Evolutionary conservation across 2,329 filamentous ascomycete genomes (phyloP).

Genomic region (Coniochaeta sp.): DNA sequence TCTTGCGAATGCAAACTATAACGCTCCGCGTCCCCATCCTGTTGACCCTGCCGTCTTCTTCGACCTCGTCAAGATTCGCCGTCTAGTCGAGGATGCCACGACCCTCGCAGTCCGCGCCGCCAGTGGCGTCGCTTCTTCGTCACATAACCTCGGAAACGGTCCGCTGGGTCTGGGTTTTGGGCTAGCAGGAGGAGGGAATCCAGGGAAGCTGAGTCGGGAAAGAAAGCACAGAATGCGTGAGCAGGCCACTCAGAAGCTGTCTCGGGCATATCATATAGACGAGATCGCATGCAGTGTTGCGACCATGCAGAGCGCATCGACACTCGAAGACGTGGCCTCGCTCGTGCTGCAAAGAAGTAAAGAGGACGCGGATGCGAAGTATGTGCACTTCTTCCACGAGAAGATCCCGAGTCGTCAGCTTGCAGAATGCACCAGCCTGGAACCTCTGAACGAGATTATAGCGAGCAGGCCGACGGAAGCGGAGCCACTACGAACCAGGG

Average conservation of each 20-base stretch:
- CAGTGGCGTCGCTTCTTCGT: slow-evolving; percentile 61
- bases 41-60: slow-evolving; percentile 77
- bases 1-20: slow-evolving; percentile 73
- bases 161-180: slow-evolving; percentile 48
- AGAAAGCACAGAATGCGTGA: slow-evolving; percentile 73
- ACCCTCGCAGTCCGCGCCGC: slow-evolving; percentile 70
- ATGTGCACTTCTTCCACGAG: slow-evolving; percentile 90
- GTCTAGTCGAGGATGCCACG: slow-evolving; percentile 72
- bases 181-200: slow-evolving; percentile 43
- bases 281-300: slow-evolving; percentile 79
- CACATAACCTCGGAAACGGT: slow-evolving; percentile 39
- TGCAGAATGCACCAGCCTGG: slow-evolving; percentile 62
- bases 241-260: slow-evolving; percentile 70
- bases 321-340: slow-evolving; percentile 67
- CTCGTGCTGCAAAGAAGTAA: slow-evolving; percentile 64
- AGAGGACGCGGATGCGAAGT: slow-evolving; percentile 66
- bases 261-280: slow-evolving; percentile 70
- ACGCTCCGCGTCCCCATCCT: slow-evolving; percentile 65
- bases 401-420: slow-evolving; percentile 74
- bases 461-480: slow-evolving; percentile 53
- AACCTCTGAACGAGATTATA: slow-evolving; percentile 61
- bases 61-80: slow-evolving; percentile 75
- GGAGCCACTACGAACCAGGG: slow-evolving; percentile 64
- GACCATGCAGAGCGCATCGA: slow-evolving; percentile 73
- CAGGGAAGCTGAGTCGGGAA: slow-evolving; percentile 64